Percentiles rank a stretch among this genome's conserved stretches.
Conservation (phyloP, 2,329 filamentous ascomycete genomes). For the Pyrenophora tritici-repentis region DNA sequence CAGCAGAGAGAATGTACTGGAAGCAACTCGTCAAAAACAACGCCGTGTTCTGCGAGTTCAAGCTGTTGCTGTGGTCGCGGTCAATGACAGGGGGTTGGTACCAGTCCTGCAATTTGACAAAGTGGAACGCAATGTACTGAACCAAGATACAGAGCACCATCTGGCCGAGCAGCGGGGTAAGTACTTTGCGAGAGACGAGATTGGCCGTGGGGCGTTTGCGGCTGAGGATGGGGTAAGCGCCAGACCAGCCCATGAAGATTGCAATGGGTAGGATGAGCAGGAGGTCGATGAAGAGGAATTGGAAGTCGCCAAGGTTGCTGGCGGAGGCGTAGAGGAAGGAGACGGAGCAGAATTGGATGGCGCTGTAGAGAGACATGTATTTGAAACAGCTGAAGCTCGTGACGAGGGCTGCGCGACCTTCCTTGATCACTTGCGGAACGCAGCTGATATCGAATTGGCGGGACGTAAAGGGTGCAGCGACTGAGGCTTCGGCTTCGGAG, state of each 20-base stretch:
- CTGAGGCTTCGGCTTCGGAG: conserved; percentile 95
- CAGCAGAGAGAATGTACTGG: conserved; percentile 88
- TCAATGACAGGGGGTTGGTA: conserved; percentile 79
- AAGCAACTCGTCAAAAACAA: conserved; percentile 91
- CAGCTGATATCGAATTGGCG: conserved; percentile 95
- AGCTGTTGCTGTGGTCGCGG: conserved; percentile 78
- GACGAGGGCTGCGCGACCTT: conserved; percentile 92
- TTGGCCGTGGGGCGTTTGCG: conserved; percentile 89
- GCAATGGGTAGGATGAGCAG: conserved; percentile 92
- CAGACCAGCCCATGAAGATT: conserved; percentile 98
- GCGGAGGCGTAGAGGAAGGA: conserved; percentile 94
- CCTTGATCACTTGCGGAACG: conserved; percentile 88
- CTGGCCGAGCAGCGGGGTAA: conserved; percentile 86
- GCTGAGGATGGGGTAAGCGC: conserved; percentile 75
- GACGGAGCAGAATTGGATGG: conserved; percentile 98
- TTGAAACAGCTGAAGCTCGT: conserved; percentile 99
- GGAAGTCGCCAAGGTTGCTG: conserved; percentile 95
- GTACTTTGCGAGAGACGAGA: conserved; percentile 88
- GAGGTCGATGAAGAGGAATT: conserved; percentile 96
- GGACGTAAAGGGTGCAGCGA: conserved; percentile 97
- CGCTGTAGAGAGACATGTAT: conserved; percentile 98
- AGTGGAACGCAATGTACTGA: conserved; percentile 74
- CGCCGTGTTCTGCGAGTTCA: conserved; percentile 91
- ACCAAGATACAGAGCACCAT: conserved; percentile 79
- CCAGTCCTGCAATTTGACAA: conserved; percentile 81